phyloP scores from a whole-genome alignment of 2,329 filamentous ascomycete genomes.

The Dactylonectria macrodidyma region DNA sequence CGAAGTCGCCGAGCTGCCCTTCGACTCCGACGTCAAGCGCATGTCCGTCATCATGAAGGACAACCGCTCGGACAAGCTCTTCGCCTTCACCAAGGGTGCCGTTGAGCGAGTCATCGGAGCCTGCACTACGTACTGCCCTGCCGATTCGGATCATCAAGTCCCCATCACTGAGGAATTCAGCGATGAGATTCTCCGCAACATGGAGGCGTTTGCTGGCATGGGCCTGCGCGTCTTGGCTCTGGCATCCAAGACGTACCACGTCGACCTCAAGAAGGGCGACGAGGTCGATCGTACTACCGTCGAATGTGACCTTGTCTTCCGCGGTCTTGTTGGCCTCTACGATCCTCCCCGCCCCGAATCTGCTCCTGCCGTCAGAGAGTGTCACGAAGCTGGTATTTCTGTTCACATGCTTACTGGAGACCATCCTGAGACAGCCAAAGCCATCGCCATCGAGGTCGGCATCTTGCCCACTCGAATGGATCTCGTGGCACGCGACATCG shows the following conservation, averaged over 20 bases:
- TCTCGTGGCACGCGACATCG: slow-evolving; percentile 67
- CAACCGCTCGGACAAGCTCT: slow-evolving; percentile 56
- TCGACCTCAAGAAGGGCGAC: slow-evolving; percentile 52
- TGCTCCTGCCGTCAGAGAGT: slow-evolving; percentile 69
- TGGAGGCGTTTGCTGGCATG: slow-evolving; percentile 76
- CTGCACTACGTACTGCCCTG: slow-evolving; percentile 67
- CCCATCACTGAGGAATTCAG: slow-evolving; percentile 66
- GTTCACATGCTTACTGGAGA: slow-evolving; percentile 82
- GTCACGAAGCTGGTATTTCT: slow-evolving; percentile 73
- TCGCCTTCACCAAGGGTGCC: slow-evolving; percentile 76
- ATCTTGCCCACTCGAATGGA: slow-evolving; percentile 70
- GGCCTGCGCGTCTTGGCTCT: slow-evolving; percentile 81
- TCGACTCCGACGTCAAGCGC: slow-evolving; percentile 82
- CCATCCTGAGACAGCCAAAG: slow-evolving; percentile 75
- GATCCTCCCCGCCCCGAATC: slow-evolving; percentile 80
- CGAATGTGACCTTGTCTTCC: slow-evolving; percentile 75
- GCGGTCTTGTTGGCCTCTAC: slow-evolving; percentile 80
- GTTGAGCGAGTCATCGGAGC: slow-evolving; percentile 79
- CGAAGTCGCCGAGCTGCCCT: slow-evolving; percentile 78
- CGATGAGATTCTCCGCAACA: slow-evolving; percentile 74
- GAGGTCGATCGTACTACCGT: slow-evolving; percentile 68
- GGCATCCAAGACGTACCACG: slow-evolving; percentile 62
- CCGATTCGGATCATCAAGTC: slow-evolving; percentile 58
- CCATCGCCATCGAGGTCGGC: slow-evolving; percentile 75
- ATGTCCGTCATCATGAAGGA: slow-evolving; percentile 80